Base-by-base conservation (phyloP, 192 early-diverging fungal genomes). In the Coemansia guatemalensis region DNA sequence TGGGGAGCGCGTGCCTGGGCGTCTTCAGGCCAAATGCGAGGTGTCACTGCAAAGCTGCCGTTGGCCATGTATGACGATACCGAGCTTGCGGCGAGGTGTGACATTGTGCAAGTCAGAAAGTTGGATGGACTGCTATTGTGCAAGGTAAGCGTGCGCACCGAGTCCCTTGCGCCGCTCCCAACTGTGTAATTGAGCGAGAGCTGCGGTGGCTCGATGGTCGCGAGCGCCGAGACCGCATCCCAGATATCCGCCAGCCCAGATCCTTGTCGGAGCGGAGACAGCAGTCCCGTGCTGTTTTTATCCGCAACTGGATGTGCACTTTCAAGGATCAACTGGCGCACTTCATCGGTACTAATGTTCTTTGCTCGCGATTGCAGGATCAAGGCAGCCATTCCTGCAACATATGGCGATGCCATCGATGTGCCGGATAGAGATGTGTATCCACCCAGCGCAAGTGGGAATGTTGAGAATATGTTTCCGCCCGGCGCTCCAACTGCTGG, bases 401-500 rank as follows among this genome's bases (percentile, higher is more conserved):
- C 69, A 48, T 83, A 89, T 0, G 89, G 87, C 30, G 89, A 78
- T 8, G 89, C 85, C 87, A 90, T 88, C 5, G 87, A 88, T 2
- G 89, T 90, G 8, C 88, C 88, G 2, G 84, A 87, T 3, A 84
- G 67, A 29, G 60, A 71, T 2, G 82, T 80, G 60, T 84, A 86
- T 6, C 75, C 76, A 9, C 87, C 85, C 12, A 85, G 55, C 51
- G 70, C 80, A 23, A 82, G 57, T 0, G 87, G 88, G 52, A 75
- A 85, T 5, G 88, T 85, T 21, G 84, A 85, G 57, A 83, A 88
- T 60, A 89, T 86, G 53, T 78, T 74, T 21, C 85, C 84, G 52
- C 88, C 88, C 6, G 88, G 88, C 5, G 86, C 85, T 3, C 80
- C 70, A 18, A 89, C 69, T 7, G 84, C 84, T 0, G 86, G 86